Base-by-base conservation (phyloP, 2,329 filamentous ascomycete species). In the Hirsutella thompsonii region DNA sequence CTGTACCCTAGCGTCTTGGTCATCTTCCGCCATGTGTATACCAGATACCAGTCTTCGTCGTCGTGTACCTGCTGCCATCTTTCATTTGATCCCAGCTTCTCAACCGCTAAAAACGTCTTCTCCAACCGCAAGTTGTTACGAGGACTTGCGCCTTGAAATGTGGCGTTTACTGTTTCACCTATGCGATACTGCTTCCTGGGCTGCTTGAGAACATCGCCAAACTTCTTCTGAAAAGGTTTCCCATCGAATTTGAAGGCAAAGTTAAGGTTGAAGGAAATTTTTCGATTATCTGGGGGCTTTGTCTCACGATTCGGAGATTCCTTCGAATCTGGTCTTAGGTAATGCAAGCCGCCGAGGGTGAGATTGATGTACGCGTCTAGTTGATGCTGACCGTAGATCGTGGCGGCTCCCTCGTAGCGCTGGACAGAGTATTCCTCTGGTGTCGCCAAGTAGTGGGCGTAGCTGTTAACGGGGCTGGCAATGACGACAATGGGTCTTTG, bases 401-500 rank as follows among this genome's bases (percentile, higher is more conserved):
- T 96, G 5, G 83, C 90, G 0, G 86, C 90, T n/a, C 89, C 90
- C 63, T 96, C 90, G 62, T 95, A 95, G 8, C 90, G 81, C 63
- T 95, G 90, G 36, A 92, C 68, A 11, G 66, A 63, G 57, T 92
- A 93, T 59, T 94, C 84, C 57, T 93, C 84, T 21, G 79, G 73
- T 0, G 86, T 90, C 1, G 80, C 61, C 43, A 87, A 76, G 58
- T 90, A 90, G 59, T 90, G 84, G 19, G 85, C 79, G 58, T 96
- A 96, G 43, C 76, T 87, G 57, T 96, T 96, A 38, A 86, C 87
- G 0, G 90, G 90, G 0, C 85, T 88, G 20, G 89, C 87, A 1
- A 95, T 68, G 1, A 94, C 83, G 3, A 93, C 86, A 14, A 86
- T 55, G 0, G 84, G 82, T 1, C 73, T 61, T 0, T 67, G 62